Conservation (phyloP, 2,329 filamentous ascomycete genomes). For the Lachnellula suecica region DNA sequence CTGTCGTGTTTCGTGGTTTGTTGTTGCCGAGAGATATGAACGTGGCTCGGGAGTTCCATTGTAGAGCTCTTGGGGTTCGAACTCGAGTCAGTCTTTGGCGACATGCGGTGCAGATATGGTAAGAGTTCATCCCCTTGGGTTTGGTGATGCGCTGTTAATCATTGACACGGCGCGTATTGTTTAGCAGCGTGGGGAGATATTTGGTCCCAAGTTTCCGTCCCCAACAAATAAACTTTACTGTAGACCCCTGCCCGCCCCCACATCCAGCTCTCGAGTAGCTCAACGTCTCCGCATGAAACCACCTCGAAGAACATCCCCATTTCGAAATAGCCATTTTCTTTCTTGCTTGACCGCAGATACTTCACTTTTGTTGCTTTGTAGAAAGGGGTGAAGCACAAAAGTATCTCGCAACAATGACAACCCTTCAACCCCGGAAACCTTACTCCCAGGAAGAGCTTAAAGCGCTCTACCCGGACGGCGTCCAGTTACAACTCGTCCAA, state of each 20-base stretch:
- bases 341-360: not conserved
- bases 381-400: not conserved
- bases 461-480: slow-evolving; percentile 73
- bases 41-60: slow-evolving; percentile 25
- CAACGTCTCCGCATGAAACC: not conserved
- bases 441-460: slow-evolving; percentile 81
- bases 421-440: slow-evolving; percentile 68
- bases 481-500: slow-evolving; percentile 88
- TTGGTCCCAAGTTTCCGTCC: not conserved
- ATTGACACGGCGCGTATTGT: not conserved
- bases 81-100: slow-evolving; percentile 22
- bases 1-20: slow-evolving; percentile 7
- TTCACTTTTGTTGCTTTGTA: not conserved
- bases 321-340: not conserved
- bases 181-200: not conserved
- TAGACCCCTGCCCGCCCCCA: not conserved
- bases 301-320: not conserved
- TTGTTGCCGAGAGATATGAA: slow-evolving; percentile 23
- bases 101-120: slow-evolving; percentile 31
- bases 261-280: too few species aligned
- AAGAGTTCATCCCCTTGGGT: slow-evolving; percentile 24
- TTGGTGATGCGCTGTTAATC: not conserved
- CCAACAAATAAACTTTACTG: not conserved
- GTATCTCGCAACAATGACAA: slow-evolving; percentile 61
- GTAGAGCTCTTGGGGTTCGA: slow-evolving; percentile 10